Evolutionary conservation across 2,329 filamentous ascomycete genomes (phyloP).

Genomic region (Colletotrichum tofieldiae): DNA sequence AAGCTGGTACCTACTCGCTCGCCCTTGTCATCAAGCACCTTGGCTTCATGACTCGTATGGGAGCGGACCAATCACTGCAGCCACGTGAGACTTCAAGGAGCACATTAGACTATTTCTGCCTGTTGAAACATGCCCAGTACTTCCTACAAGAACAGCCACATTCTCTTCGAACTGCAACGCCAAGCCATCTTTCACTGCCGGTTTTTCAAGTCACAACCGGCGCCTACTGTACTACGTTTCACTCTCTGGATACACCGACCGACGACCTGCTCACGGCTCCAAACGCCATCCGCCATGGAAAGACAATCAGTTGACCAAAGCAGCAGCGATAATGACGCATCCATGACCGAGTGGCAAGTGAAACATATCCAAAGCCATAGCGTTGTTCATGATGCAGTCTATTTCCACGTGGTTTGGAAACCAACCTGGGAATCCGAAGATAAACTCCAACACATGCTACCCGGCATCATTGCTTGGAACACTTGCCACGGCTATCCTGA

Average conservation of each 20-base stretch:
- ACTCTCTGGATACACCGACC: not conserved
- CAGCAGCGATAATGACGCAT: not conserved
- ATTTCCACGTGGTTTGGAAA: constrained; percentile 12
- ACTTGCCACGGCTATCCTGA: constrained; percentile 1
- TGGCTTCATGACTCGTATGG: not conserved
- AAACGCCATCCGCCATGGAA: not conserved
- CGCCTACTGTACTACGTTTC: not conserved
- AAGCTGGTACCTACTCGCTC: not conserved
- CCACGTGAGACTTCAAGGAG: not conserved
- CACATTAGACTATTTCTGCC: not conserved
- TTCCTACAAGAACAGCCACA: not conserved
- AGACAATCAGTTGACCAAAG: not conserved
- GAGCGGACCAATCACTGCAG: not conserved
- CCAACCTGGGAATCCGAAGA: constrained; percentile 10
- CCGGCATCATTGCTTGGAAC: constrained; percentile 6
- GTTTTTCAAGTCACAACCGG: not conserved
- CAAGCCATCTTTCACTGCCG: not conserved
- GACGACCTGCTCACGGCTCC: not conserved
- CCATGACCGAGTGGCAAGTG: constrained; percentile 1
- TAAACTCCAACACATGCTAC: constrained; percentile 9
- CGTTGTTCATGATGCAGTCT: not conserved
- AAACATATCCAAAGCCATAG: not conserved
- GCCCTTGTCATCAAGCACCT: not conserved
- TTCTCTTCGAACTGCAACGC: not conserved
- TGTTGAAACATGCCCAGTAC: not conserved